Evolutionary conservation across 768 basidiomycete genomes (phyloP).

Genomic region (Lactarius pseudohatsudake): DNA sequence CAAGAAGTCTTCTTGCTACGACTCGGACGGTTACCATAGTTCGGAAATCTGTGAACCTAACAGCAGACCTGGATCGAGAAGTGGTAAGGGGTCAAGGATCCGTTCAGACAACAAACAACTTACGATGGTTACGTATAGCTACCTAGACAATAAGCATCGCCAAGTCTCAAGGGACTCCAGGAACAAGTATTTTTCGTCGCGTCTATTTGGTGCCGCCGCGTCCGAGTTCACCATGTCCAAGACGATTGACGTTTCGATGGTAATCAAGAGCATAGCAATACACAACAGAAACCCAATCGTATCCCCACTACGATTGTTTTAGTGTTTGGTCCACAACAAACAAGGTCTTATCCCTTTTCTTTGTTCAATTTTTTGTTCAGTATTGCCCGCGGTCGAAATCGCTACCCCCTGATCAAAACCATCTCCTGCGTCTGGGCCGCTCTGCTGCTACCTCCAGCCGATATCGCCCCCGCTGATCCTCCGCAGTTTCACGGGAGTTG

Average conservation of each 20-base stretch:
- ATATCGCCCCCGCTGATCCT: constrained; percentile 1
- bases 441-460: neutral
- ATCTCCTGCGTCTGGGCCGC: neutral
- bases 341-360: neutral
- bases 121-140: neutral
- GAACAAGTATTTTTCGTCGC: neutral
- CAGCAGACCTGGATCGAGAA: neutral
- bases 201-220: neutral
- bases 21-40: neutral
- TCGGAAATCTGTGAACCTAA: neutral
- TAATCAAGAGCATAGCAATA: neutral
- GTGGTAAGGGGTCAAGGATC: neutral
- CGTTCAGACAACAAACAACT: too few species aligned
- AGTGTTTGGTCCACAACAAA: too few species aligned
- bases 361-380: neutral
- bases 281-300: too few species aligned
- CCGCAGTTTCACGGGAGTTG: neutral
- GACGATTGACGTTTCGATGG: neutral
- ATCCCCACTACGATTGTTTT: neutral
- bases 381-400: neutral
- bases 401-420: neutral
- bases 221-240: neutral
- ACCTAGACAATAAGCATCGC: neutral
- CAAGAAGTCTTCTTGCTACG: neutral
- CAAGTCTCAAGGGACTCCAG: neutral